Base-by-base conservation (phyloP, 768 basidiomycete species). In the Boletus rex-veris region DNA sequence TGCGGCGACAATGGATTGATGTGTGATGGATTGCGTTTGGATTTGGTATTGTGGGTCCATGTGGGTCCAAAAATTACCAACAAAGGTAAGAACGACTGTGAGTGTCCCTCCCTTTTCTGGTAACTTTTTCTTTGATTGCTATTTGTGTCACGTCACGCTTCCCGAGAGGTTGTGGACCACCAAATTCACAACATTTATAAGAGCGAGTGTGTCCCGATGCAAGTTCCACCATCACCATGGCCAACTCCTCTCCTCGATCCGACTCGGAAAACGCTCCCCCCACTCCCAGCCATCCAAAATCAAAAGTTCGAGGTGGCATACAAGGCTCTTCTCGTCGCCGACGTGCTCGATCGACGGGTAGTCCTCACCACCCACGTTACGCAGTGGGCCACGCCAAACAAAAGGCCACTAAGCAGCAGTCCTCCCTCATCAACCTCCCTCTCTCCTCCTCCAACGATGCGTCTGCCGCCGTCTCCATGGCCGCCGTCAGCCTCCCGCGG, bases 301-400 rank as follows among this genome's bases (percentile, higher is more conserved):
- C 47, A 21, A 68, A 63, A 19, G 61, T 66, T 5, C 69, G 53
- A 1, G 65, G 58, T 10, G 69, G 69, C 35, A 70, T 70, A 5
- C 68, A 72, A 21, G 70, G 58, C 1, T 69, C 72, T 0, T 62
- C 72, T 15, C 73, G 70, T 47, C 74, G 77, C 11, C 73, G 78
- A 31, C 74, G 78, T n/a, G 68, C 66, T 16, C 73, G 73, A 36
- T 57, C 60, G 6, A 63, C 64, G 7, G 69, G 70, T 6, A 64
- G 63, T 10, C 51, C 64, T 2, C 57, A 65, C 28, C 65, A 65
- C 24, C 58, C 73, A 10, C 73, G 72, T 50, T 71, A 73, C 48
- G 65, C 64, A 1, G 62, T 73, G 26, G 70, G 70, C 35, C 74
- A 75, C 14, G 75, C 79, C 18, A 79, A 71, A 50, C 71, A 72